These are phyloP conservation scores for Moniliella sp. DNA, from an alignment of 1,284 basidiomycete species.

Conservation along the genomic window DNA sequence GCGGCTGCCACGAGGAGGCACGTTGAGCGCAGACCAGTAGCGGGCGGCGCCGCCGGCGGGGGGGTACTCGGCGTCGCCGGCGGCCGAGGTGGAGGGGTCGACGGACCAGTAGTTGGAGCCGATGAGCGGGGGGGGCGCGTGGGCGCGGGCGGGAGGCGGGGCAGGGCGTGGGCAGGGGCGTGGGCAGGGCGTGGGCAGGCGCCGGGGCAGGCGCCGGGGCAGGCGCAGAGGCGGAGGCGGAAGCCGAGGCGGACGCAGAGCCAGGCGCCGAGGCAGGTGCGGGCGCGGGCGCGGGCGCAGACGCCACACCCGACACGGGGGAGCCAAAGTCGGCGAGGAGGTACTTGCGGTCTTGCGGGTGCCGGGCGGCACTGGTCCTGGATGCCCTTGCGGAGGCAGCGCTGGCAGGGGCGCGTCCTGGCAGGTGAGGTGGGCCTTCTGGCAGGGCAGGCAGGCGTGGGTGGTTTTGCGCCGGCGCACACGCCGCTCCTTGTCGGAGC, in stretches of 20 bases:
- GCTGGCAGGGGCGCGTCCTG: constrained; percentile 87
- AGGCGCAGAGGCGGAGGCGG: too few species aligned
- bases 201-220: too few species aligned
- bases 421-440: constrained; percentile 80
- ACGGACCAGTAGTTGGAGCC: background rate
- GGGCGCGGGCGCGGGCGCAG: constrained; percentile 4
- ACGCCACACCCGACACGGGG: constrained; percentile 6
- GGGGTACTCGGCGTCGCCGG: background rate
- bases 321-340: constrained; percentile 34
- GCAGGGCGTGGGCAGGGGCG: too few species aligned
- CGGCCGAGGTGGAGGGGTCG: background rate
- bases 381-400: constrained; percentile 81
- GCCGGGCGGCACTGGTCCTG: constrained; percentile 66
- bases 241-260: background rate
- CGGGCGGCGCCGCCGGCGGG: background rate
- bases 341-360: constrained; percentile 96
- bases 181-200: too few species aligned
- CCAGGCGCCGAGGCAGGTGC: background rate
- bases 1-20: background rate
- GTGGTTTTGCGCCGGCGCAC: too few species aligned
- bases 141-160: too few species aligned
- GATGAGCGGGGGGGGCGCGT: too few species aligned
- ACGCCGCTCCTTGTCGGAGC: too few species aligned
- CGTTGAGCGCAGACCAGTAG: background rate
- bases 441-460: constrained; percentile 79